Percentiles rank a stretch among this genome's conserved stretches.
Evolutionary conservation across 306 rosid species (phyloP).

Genomic region (Senna tora): DNA sequence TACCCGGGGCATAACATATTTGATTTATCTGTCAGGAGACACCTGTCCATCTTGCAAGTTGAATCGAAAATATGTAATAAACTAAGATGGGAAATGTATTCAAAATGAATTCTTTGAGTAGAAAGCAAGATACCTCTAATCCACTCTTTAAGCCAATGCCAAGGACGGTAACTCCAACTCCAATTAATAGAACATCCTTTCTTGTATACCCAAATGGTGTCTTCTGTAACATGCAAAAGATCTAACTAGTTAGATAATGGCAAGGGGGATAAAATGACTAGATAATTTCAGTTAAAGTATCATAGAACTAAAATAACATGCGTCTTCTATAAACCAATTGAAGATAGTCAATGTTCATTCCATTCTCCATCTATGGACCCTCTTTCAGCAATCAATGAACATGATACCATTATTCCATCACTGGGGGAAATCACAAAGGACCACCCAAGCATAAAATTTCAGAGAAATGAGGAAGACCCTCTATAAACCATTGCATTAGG

Average conservation of each 20-base stretch:
- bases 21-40: not conserved
- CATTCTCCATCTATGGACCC: conserved; percentile 27
- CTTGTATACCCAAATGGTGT: conserved; percentile 85
- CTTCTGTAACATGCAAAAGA: conserved; percentile 46
- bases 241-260: conserved; percentile 8
- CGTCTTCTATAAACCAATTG: conserved; percentile 14
- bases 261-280: conserved; percentile 20
- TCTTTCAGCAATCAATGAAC: conserved; percentile 17
- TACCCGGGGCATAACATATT: not conserved
- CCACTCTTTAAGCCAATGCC: conserved; percentile 88
- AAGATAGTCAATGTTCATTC: conserved; percentile 4
- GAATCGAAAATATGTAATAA: not conserved
- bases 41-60: not conserved
- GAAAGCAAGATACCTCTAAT: conserved; percentile 64
- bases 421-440: conserved; percentile 19
- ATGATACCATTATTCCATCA: conserved; percentile 13
- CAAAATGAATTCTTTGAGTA: conserved; percentile 1
- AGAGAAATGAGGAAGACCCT: conserved; percentile 25
- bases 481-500: conserved; percentile 25
- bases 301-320: conserved; percentile 2
- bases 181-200: conserved; percentile 92
- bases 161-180: conserved; percentile 74
- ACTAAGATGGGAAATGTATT: conserved; percentile 1
- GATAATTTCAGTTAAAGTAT: conserved; percentile 16
- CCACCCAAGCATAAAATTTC: conserved; percentile 20